Percentiles rank a stretch among this genome's conserved stretches.
Conservation (phyloP, 2,329 filamentous ascomycete species). For the Diaporthe eres region DNA sequence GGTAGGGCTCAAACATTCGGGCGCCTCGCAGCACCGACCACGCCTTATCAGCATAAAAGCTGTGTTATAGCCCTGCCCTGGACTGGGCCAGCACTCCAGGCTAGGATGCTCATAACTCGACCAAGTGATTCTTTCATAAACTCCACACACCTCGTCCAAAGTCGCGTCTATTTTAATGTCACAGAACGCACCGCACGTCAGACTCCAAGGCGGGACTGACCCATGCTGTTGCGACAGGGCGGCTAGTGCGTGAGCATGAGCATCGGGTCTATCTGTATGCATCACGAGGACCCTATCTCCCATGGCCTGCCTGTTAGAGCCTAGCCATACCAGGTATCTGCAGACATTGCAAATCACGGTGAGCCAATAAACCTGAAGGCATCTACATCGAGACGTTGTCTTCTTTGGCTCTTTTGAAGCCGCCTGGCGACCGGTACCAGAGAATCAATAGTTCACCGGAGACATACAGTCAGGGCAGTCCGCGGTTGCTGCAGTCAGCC, state of each 20-base stretch:
- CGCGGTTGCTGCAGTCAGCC: neutral
- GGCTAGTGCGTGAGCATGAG: neutral
- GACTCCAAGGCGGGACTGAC: neutral
- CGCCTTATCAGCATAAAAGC: neutral
- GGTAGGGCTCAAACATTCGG: neutral
- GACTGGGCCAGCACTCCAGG: neutral
- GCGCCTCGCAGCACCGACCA: neutral
- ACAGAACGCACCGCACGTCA: neutral
- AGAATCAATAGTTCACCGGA: neutral
- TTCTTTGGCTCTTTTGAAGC: conserved; percentile 14
- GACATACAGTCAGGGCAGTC: neutral
- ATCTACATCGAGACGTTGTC: neutral
- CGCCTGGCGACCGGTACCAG: neutral
- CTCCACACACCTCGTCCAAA: neutral
- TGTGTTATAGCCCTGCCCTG: neutral
- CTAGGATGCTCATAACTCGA: neutral
- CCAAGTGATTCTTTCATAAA: neutral
- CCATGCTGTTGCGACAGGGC: neutral
- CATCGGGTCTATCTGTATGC: neutral
- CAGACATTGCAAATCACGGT: neutral
- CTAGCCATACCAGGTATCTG: conserved; percentile 2
- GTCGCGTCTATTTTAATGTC: neutral
- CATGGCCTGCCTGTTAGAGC: conserved; percentile 26
- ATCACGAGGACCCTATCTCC: neutral
- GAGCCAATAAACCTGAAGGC: neutral